phyloP scores from a whole-genome alignment of 257 asterid genomes.

The Jacaranda copaia region DNA sequence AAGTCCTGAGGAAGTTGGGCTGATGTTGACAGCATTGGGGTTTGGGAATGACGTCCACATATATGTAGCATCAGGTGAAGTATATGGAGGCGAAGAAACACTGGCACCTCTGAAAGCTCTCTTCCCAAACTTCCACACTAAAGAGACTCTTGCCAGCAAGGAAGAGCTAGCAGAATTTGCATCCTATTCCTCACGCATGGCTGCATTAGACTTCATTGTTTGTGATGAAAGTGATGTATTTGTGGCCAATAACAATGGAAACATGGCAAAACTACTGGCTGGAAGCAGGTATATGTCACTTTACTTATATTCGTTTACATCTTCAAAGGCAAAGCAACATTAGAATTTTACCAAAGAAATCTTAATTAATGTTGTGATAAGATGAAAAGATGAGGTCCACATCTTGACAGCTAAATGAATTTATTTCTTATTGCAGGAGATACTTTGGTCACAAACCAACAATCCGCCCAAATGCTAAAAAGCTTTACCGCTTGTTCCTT shows the following conservation, averaged over 20 bases:
- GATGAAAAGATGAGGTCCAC: too few species aligned
- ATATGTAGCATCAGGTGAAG: conserved; percentile 82
- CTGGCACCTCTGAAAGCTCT: conserved; percentile 71
- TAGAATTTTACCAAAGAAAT: too few species aligned
- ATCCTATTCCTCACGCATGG: conserved; percentile 79
- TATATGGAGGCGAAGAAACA: conserved; percentile 75
- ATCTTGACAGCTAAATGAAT: neutral
- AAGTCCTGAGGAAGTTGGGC: conserved; percentile 81
- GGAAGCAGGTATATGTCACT: conserved; percentile 58
- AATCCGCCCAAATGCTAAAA: conserved; percentile 74
- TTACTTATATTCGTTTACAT: neutral
- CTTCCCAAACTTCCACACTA: conserved; percentile 74
- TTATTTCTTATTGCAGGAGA: conserved; percentile 54
- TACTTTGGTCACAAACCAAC: conserved; percentile 77
- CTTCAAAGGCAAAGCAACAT: neutral
- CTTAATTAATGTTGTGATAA: too few species aligned
- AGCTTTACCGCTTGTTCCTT: conserved; percentile 54
- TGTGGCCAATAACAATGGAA: conserved; percentile 80
- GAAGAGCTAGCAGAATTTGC: conserved; percentile 69
- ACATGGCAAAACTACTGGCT: conserved; percentile 82
- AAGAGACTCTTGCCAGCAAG: conserved; percentile 68
- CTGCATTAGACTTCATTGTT: conserved; percentile 80
- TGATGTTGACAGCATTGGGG: conserved; percentile 82
- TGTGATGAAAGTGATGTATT: conserved; percentile 85
- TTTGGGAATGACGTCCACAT: conserved; percentile 71